A percentile compares a stretch with the other conserved stretches of the same genome.
These are phyloP conservation scores for Eucalyptus victrix DNA, from an alignment of 345 rosid species.

Conservation along the genomic window DNA sequence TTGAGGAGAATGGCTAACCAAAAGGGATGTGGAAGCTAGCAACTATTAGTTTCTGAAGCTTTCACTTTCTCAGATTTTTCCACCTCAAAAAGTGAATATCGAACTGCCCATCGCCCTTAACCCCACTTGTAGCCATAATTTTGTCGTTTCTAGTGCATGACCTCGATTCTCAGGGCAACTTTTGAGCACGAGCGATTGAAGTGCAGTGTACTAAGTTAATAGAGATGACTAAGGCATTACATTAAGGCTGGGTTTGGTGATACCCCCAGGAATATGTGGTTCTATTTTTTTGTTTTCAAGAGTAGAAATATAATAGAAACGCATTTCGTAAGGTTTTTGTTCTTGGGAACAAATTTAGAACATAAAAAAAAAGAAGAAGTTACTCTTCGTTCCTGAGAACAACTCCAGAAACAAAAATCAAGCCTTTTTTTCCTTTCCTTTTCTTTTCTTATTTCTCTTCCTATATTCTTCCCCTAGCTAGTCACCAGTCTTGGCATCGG, in stretches of 20 bases:
- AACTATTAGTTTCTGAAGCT: neutral
- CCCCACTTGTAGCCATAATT: neutral
- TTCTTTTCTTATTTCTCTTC: too few species aligned
- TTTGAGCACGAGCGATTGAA: neutral
- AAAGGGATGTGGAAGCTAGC: neutral
- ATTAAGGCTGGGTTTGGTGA: too few species aligned
- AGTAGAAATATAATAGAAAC: fast-evolving
- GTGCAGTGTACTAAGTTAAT: neutral
- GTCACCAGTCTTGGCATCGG: fast-evolving
- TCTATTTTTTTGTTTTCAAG: too few species aligned
- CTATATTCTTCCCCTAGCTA: too few species aligned
- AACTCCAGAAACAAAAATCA: too few species aligned
- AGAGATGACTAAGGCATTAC: neutral
- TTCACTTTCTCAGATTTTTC: neutral
- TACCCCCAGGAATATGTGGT: too few species aligned
- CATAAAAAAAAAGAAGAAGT: fast-evolving
- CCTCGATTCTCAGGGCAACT: neutral
- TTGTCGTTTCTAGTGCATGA: neutral
- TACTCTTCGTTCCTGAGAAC: fast-evolving
- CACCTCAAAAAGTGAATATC: neutral
- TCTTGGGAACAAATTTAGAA: fast-evolving
- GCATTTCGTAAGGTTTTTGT: fast-evolving
- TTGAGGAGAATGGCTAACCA: neutral
- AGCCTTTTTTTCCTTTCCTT: too few species aligned
- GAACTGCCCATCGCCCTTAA: neutral